Conservation (phyloP, 108 stramenopile species). For the Nitzschia sp. region DNA sequence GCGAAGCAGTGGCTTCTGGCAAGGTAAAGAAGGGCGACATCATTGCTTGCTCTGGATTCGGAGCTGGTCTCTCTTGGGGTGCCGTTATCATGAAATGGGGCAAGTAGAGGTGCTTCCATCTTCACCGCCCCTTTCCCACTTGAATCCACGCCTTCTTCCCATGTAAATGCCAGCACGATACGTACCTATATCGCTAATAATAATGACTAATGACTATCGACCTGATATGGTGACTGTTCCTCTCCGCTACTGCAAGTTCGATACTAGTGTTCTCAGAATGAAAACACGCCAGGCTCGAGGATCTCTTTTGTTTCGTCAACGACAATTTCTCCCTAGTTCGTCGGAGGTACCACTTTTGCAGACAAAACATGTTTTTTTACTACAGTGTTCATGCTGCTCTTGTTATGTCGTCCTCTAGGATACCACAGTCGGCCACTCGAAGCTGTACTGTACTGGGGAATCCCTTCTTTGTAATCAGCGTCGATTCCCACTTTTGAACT, state of each 20-base stretch:
- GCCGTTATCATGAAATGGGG: conserved; percentile 94
- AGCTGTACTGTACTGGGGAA: conserved; percentile 61
- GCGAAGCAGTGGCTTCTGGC: conserved; percentile 89
- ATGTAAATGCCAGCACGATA: conserved; percentile 16
- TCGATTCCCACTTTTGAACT: conserved; percentile 56
- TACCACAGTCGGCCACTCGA: conserved; percentile 60
- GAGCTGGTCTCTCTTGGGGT: conserved; percentile 97
- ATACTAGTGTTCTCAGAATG: too few relatives aligned
- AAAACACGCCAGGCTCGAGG: too few relatives aligned
- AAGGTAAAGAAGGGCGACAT: conserved; percentile 97
- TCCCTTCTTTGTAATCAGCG: conserved; percentile 73
- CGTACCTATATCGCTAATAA: not conserved
- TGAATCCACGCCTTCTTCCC: not conserved
- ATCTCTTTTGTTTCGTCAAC: too few relatives aligned
- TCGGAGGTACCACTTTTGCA: too few relatives aligned
- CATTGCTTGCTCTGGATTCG: conserved; percentile 97
- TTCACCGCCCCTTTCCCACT: not conserved
- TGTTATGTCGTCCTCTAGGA: conserved; percentile 28
- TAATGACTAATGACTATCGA: not conserved
- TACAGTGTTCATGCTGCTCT: not conserved
- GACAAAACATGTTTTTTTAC: too few relatives aligned
- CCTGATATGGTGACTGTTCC: too few relatives aligned
- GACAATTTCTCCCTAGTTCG: too few relatives aligned
- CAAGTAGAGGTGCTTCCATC: not conserved
- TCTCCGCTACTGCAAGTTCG: too few relatives aligned